Evolutionary conservation across 176 grass and related monocot genomes (phyloP).

Genomic region (Olyra latifolia): DNA sequence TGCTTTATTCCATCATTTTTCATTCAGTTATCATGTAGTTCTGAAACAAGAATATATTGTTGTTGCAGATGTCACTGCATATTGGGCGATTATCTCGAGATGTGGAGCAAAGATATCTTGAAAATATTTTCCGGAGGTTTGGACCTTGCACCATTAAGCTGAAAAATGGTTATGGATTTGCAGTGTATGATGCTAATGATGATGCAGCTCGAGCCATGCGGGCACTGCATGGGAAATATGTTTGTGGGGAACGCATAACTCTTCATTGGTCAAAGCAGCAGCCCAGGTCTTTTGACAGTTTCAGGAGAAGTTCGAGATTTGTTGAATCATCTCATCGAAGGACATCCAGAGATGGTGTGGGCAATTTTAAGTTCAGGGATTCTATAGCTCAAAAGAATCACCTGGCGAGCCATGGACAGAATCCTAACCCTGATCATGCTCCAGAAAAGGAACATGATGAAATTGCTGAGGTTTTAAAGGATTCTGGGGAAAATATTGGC

Average conservation of each 20-base stretch:
- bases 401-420: background rate
- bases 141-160: constrained; percentile 45
- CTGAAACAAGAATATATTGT: constrained; percentile 15
- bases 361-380: constrained; percentile 28
- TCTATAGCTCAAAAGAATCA: constrained; percentile 22
- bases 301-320: constrained; percentile 32
- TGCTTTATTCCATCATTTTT: constrained; percentile 5
- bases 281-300: constrained; percentile 35
- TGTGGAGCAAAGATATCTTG: constrained; percentile 39
- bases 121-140: constrained; percentile 49
- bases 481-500: constrained; percentile 21
- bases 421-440: constrained; percentile 20
- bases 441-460: constrained; percentile 15
- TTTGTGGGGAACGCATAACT: constrained; percentile 55
- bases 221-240: constrained; percentile 28
- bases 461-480: background rate
- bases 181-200: constrained; percentile 43
- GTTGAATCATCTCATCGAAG: constrained; percentile 21
- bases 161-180: constrained; percentile 66
- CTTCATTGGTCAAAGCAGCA: constrained; percentile 64
- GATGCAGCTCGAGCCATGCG: constrained; percentile 51
- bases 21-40: background rate
- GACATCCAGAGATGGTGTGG: constrained; percentile 24
- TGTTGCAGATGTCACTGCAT: constrained; percentile 65
- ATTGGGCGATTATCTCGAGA: constrained; percentile 48